These are phyloP conservation scores for Camelina hispida DNA, from an alignment of 345 rosid species.

Conservation along the genomic window DNA sequence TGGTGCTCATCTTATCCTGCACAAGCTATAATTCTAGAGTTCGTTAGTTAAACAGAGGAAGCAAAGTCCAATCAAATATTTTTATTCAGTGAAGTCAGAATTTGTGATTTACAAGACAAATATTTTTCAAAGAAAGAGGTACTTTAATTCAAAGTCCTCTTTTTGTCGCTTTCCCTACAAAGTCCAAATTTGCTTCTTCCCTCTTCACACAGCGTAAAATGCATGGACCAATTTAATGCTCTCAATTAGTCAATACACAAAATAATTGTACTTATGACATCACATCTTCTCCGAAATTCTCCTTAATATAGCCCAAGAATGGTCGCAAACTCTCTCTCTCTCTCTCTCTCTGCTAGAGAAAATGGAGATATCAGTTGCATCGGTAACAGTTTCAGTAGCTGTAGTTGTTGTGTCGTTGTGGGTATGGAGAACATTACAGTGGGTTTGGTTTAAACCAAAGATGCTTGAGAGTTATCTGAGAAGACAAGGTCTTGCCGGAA, in stretches of 20 bases:
- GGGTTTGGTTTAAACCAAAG: conserved; percentile 51
- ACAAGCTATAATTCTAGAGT: conserved; percentile 18
- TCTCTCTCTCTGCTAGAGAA: background rate
- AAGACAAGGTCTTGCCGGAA: conserved; percentile 45
- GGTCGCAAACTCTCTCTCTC: background rate
- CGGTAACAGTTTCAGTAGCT: conserved; percentile 30
- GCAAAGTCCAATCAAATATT: background rate
- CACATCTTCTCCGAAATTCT: conserved; percentile 1
- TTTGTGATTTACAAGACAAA: background rate
- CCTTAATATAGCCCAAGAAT: background rate
- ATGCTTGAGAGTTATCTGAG: conserved; percentile 44
- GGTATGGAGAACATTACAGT: conserved; percentile 44
- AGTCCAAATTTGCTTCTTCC: background rate
- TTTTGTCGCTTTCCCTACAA: conserved; percentile 1
- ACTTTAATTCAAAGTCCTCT: no score
- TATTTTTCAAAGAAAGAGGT: background rate
- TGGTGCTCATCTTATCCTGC: conserved; percentile 47
- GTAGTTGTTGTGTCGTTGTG: conserved; percentile 21
- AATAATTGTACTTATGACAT: background rate
- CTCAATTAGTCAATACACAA: background rate
- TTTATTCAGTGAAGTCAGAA: background rate
- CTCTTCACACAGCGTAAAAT: background rate
- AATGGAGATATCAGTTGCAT: conserved; percentile 28
- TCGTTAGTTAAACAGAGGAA: background rate
- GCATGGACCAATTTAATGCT: background rate